Base-by-base conservation (phyloP, 768 basidiomycete species). In the Termitomyces sp. region DNA sequence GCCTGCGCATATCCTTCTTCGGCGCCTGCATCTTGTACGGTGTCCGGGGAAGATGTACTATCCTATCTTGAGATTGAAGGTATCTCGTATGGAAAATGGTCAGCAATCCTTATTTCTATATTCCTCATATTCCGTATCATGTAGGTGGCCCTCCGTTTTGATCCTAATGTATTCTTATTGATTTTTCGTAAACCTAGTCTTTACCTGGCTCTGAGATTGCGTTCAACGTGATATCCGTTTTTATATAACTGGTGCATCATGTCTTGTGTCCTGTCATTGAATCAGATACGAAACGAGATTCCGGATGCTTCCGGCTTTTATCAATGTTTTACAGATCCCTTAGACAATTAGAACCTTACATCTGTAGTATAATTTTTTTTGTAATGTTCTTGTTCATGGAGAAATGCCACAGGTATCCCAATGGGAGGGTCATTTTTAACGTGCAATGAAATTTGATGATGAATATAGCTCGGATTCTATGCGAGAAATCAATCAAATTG, bases 1-100 rank as follows among this genome's bases (percentile, higher is more conserved):
- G 63, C 67, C 8, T 86, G 85, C 60, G 79, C 81, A 4, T 84
- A 82, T 66, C 79, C 83, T 11, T 77, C 79, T 12, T 79, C 81
- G 2, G 75, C 77, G 11, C 73, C 77, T 0, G 70, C 68, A 3
- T 69, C 71, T 5, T 84, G 83, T 62, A 81, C 79, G 0, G 72
- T 85, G 2, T 74, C 79, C 0, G 84, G 84, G 5, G 73, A 75
- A 5, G 83, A 86, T 62, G 78, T 86, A 1, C 70, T 85, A 17
- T 55, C 73, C 40, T 75, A 80, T 59, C 76, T 86, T n/a, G 77
- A 77, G 5, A 81, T 82, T 53, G 74, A 70, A 4, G 66, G 68
- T 0, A 75, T 82, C n/a, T 73, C 70, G 10, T 82, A 82, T 49
- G 76, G 73, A 0, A 74, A 79, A 47, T 83, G 79, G 77, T 73